These are phyloP conservation scores for Gymnopus androsaceus DNA, from an alignment of 1,284 basidiomycete genomes.

Conservation along the genomic window DNA sequence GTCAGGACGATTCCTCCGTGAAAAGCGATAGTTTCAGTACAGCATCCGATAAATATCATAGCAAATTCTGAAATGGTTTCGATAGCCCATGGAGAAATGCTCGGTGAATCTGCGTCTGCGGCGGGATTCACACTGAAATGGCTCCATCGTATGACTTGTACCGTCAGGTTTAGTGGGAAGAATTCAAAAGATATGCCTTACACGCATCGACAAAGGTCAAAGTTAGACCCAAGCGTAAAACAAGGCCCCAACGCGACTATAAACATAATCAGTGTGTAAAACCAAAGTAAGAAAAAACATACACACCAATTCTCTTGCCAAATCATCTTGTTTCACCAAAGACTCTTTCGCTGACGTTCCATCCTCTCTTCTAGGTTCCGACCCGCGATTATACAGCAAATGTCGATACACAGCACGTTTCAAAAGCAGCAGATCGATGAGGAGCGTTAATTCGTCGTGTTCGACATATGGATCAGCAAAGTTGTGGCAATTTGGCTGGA, in stretches of 20 bases:
- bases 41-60: constrained; percentile 62
- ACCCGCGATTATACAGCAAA: constrained; percentile 84
- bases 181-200: constrained; percentile 29
- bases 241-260: constrained; percentile 59
- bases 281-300: not conserved
- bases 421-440: constrained; percentile 85
- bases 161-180: not conserved
- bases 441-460: constrained; percentile 75
- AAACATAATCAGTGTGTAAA: not conserved
- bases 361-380: constrained; percentile 53
- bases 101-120: constrained; percentile 38
- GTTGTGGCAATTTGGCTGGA: constrained; percentile 59
- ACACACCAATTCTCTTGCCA: constrained; percentile 25
- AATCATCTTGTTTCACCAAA: constrained; percentile 16
- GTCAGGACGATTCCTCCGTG: constrained; percentile 64
- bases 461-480: constrained; percentile 92
- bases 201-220: constrained; percentile 70
- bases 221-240: constrained; percentile 56
- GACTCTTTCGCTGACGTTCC: constrained; percentile 44
- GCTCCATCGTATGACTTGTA: constrained; percentile 73
- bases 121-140: constrained; percentile 51
- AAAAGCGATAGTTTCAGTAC: constrained; percentile 73
- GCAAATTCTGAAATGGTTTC: constrained; percentile 53
- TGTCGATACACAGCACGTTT: constrained; percentile 88
- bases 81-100: constrained; percentile 46